Percentiles rank a stretch among this genome's conserved stretches.
These are phyloP conservation scores for Infundibulicybe gibba DNA, from an alignment of 768 basidiomycete genomes.

Conservation along the genomic window DNA sequence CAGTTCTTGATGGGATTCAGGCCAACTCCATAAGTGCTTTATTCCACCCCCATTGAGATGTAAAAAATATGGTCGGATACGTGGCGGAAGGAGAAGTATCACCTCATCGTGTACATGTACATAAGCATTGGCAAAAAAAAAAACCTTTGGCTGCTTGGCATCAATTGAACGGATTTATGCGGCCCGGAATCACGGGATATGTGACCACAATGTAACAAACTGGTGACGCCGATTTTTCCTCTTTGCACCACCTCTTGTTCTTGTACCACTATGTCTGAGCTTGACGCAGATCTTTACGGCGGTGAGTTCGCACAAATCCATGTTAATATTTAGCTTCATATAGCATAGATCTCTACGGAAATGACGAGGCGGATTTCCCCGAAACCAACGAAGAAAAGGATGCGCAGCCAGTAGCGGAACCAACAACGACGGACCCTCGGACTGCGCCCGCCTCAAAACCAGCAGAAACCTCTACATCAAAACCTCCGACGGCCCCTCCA, in stretches of 20 bases:
- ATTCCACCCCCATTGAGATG: no score
- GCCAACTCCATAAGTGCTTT: no score
- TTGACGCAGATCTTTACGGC: slow-evolving; percentile 88
- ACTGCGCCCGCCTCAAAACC: slow-evolving; percentile 8
- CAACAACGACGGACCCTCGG: slow-evolving; percentile 14
- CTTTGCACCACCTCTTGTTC: slow-evolving; percentile 18
- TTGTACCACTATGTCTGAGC: slow-evolving; percentile 63
- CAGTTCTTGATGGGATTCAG: slow-evolving; percentile 65
- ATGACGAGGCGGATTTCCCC: slow-evolving; percentile 61
- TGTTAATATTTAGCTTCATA: background rate
- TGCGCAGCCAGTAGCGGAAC: slow-evolving; percentile 22
- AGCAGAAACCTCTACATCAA: slow-evolving; percentile 9
- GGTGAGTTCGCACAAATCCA: slow-evolving; percentile 42
- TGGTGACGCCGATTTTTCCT: no score
- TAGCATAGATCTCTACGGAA: slow-evolving; percentile 66
- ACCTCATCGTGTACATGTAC: no score
- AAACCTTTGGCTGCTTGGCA: no score
- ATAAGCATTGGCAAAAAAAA: no score
- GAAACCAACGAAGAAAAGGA: slow-evolving; percentile 38
- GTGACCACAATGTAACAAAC: no score
- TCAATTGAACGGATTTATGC: no score
- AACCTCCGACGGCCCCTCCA: background rate
- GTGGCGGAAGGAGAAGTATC: no score
- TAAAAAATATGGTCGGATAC: no score
- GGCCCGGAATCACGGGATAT: slow-evolving; percentile 8